These are phyloP conservation scores for Fusarium verticillioides DNA, from an alignment of 2,329 filamentous ascomycete species.

Conservation along the genomic window DNA sequence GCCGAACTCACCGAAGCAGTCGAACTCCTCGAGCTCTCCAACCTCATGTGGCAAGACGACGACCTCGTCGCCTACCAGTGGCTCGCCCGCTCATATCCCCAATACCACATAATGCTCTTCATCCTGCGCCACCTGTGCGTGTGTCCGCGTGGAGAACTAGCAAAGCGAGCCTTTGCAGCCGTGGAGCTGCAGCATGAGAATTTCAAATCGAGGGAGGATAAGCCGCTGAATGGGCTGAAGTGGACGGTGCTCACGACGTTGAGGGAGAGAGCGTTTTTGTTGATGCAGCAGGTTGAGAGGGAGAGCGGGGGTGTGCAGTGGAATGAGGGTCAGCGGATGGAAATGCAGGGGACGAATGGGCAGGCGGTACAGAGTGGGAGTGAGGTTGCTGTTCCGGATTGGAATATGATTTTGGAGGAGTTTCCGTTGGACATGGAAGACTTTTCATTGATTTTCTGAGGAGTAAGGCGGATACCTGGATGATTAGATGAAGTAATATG, in stretches of 20 bases:
- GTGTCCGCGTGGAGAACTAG: constrained; percentile 46
- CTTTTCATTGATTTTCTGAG: constrained; percentile 33
- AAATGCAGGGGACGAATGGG: not conserved
- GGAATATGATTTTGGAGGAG: constrained; percentile 46
- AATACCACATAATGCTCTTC: constrained; percentile 57
- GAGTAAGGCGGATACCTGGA: not conserved
- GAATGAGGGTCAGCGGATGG: not conserved
- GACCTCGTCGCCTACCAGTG: constrained; percentile 53
- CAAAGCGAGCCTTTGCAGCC: constrained; percentile 48
- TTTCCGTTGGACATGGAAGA: constrained; percentile 44
- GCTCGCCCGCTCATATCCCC: constrained; percentile 53
- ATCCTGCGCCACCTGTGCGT: constrained; percentile 57
- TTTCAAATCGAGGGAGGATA: not conserved
- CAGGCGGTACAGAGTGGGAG: not conserved
- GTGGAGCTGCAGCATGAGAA: constrained; percentile 27
- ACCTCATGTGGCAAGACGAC: constrained; percentile 49
- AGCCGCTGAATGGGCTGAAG: constrained; percentile 38
- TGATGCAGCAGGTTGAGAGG: constrained; percentile 31
- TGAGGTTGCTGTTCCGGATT: constrained; percentile 40
- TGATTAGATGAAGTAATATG: not conserved
- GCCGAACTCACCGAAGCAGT: constrained; percentile 50
- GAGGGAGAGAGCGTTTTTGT: constrained; percentile 44
- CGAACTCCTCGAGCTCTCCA: constrained; percentile 48
- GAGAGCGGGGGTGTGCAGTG: not conserved
- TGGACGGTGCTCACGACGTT: constrained; percentile 48